Conservation (phyloP, 192 early-diverging fungal species). For the Chytriomyces sp. region DNA sequence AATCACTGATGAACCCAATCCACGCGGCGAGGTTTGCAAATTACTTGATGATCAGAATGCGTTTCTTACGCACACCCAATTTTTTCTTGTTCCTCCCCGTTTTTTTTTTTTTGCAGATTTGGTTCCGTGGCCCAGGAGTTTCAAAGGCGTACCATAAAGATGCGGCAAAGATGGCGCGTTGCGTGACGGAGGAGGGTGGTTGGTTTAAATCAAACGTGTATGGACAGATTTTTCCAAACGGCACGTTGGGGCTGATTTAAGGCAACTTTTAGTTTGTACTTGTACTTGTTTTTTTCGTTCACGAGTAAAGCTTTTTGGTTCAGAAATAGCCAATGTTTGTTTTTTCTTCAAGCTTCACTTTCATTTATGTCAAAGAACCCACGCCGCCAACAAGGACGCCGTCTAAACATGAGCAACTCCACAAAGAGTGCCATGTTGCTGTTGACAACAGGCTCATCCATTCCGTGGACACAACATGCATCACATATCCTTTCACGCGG, state of each 20-base stretch:
- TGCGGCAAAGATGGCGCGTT: neutral
- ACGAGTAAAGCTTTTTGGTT: too few species aligned
- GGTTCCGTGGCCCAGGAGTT: conserved; percentile 20
- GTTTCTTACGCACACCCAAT: neutral
- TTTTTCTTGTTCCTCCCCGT: neutral
- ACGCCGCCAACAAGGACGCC: too few species aligned
- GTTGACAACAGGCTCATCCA: too few species aligned
- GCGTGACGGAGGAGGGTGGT: conserved; percentile 7
- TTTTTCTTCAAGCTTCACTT: too few species aligned
- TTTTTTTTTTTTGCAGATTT: neutral
- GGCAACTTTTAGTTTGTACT: too few species aligned
- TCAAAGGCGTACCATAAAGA: conserved; percentile 2
- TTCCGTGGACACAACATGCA: too few species aligned
- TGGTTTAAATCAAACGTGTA: conserved; percentile 7
- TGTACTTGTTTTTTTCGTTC: too few species aligned
- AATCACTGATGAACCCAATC: conserved; percentile 80
- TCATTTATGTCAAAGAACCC: too few species aligned
- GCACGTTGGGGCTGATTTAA: conserved; percentile 13
- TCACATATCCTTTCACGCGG: too few species aligned
- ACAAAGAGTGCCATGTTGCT: too few species aligned
- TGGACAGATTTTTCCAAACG: conserved; percentile 15
- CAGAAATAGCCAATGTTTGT: too few species aligned
- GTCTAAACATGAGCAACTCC: too few species aligned
- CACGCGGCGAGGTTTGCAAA: conserved; percentile 86
- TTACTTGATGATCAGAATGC: neutral